phyloP scores from a whole-genome alignment of 257 asterid species.

The Solanum medicagineum region DNA sequence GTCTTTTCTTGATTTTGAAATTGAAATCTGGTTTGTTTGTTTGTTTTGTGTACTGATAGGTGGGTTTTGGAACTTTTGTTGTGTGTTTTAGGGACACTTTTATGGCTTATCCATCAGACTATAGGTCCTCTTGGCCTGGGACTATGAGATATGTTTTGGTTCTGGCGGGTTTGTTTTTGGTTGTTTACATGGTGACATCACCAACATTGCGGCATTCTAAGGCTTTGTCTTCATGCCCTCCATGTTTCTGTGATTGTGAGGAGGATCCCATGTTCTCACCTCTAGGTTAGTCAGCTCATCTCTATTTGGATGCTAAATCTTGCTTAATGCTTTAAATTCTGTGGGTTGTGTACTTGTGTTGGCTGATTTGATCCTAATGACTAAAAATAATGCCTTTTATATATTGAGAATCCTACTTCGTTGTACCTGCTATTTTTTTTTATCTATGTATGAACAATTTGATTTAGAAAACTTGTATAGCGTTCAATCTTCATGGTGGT shows the following conservation, averaged over 20 bases:
- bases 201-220: background rate
- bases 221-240: slow-evolving; percentile 13
- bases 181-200: background rate
- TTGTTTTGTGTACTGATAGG: background rate
- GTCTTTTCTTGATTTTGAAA: background rate
- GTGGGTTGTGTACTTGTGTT: background rate
- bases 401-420: background rate
- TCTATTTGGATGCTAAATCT: background rate
- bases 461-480: background rate
- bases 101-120: slow-evolving; percentile 23
- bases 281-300: slow-evolving; percentile 13
- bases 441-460: background rate
- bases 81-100: slow-evolving; percentile 1
- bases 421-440: background rate
- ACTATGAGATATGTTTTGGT: slow-evolving; percentile 5
- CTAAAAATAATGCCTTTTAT: background rate
- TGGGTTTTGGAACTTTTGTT: background rate
- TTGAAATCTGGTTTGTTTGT: background rate
- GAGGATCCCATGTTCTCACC: slow-evolving; percentile 7
- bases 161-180: slow-evolving; percentile 5
- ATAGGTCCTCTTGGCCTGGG: slow-evolving; percentile 11
- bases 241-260: slow-evolving; percentile 28
- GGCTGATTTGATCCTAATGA: background rate
- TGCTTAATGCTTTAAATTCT: background rate
- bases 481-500: background rate